Evolutionary conservation across 306 rosid species (phyloP), one percentile per base, ranked within the genome.

Genomic region (Malus fusca): DNA sequence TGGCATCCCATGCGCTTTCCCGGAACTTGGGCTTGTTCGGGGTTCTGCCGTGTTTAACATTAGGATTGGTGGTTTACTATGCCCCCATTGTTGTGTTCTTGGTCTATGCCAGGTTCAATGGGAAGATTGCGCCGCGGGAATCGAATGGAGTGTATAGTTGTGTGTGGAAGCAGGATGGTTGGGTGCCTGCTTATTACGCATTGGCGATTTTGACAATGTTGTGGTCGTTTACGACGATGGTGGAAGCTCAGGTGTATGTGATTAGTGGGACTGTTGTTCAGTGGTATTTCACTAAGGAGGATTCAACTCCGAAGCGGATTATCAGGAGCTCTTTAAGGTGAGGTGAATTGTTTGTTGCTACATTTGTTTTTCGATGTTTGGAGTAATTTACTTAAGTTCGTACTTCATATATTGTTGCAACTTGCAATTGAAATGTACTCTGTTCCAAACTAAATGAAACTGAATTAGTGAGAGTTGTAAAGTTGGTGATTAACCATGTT

Each of bases 141-240:
- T 80, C 80, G 11, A 18, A 44, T 19, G 90, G 91, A 64, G 81
- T 53, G 73, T 87, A 87, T 75, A 80, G 25, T 19, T 95, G 99
- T 73, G 92, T 85, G 75, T 95, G 97, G 97, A 87, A 90, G 84
- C 82, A 90, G 79, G 99, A 95, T 40, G 69, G 85, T 6, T 95
- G 99, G 99, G 97, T 95, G 44, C 96, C 97, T 0, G 96, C 96
- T 62, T 95, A 92, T 80, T 95, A 78, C 77, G 93, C 96, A 0
- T 58, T 95, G 90, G 97, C 97, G 5, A 90, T 95, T 67, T 84
- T 95, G 30, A 88, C 99, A 22, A 89, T 95, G 97, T 43, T 92
- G 77, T 95, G 97, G 99, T 95, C 97, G 43, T 84, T 82, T 3
- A 80, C 97, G 17, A 84, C 72, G 10, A 92, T 88, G 97, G 74